Evolutionary conservation across 2,329 filamentous ascomycete genomes (phyloP), one percentile per base, ranked within the genome.

Genomic region (Calycina marina): DNA sequence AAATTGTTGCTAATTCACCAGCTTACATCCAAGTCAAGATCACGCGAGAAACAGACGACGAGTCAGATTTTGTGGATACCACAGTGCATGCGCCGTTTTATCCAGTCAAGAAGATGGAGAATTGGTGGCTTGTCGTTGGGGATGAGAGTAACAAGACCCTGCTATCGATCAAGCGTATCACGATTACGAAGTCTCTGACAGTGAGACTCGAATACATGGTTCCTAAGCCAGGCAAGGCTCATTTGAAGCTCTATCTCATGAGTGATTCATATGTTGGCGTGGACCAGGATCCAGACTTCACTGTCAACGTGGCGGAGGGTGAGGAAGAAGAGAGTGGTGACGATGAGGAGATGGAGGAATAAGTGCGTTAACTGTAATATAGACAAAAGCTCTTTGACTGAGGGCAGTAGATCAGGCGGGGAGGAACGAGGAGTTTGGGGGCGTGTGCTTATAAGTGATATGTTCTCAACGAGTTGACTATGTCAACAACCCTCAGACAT

Each of bases 101-200:
- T 54, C 86, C 90, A 1, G 65, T 57, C 30, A 78, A 79, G 56
- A 98, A 98, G 67, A 78, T 83, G 62, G 90, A 98, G 66, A 93
- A 90, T 53, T 98, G 86, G 86, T 98, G 90, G 90, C 62, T 98
- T 35, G 83, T 98, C 13, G 83, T 98, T 18, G 88, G 86, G 17
- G 86, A 96, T 47, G 85, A 94, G 60, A 79, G 73, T 54, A 83
- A 79, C 25, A 88, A 84, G 62, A 86, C 69, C 41, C 63, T 98
- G 40, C 64, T 96, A 36, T 86, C 83, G 3, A 93, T 96, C 62
- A 98, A 96, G 67, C 73, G 88, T 45, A 77, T 98, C 38, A 93
- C 86, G 1, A 78, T 98, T 41, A 79, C 76, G 25, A 71, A 70
- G 46, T 76, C 79, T 52, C 59, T 93, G 47, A 78, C 82, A 49